Evolutionary conservation across 2,329 filamentous ascomycete genomes (phyloP).

Genomic region (Graphilbum fragrans): DNA sequence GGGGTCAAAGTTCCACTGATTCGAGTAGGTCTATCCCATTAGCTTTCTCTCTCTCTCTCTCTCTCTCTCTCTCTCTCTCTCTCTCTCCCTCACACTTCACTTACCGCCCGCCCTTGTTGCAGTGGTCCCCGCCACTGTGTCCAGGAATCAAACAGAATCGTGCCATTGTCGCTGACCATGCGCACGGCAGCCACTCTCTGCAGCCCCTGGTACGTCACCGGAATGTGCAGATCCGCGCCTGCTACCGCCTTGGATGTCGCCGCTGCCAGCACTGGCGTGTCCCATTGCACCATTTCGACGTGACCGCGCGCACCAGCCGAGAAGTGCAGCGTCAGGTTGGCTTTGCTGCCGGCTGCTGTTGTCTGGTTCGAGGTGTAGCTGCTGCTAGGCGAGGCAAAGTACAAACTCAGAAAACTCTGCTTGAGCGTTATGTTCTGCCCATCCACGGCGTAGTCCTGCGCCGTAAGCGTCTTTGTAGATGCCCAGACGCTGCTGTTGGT

Average conservation of each 20-base stretch:
- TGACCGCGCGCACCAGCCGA: slow-evolving; percentile 32
- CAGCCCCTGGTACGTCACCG: slow-evolving; percentile 38
- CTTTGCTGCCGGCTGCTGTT: slow-evolving; percentile 35
- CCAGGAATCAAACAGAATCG: slow-evolving; percentile 42
- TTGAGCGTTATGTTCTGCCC: slow-evolving; percentile 33
- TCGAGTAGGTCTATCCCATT: slow-evolving; percentile 27
- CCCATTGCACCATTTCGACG: slow-evolving; percentile 40
- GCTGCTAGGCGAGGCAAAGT: slow-evolving; percentile 21
- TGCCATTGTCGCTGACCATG: slow-evolving; percentile 33
- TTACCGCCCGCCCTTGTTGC: slow-evolving; percentile 31
- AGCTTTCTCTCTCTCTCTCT: background rate
- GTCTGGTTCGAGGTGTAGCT: no score
- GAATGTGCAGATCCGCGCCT: slow-evolving; percentile 30
- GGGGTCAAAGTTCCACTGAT: slow-evolving; percentile 38
- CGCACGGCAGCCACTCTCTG: slow-evolving; percentile 37
- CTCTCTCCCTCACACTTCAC: slow-evolving; percentile 4
- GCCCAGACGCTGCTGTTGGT: background rate
- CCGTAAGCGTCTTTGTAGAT: slow-evolving; percentile 3
- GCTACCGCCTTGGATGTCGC: slow-evolving; percentile 3
- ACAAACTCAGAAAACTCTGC: slow-evolving; percentile 29
- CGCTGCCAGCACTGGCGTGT: slow-evolving; percentile 24
- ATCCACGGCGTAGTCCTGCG: slow-evolving; percentile 33
- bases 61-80: background rate
- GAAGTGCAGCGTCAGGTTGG: slow-evolving; percentile 39
- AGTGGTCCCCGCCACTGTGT: slow-evolving; percentile 39